These are phyloP conservation scores for Aspergillus leporis DNA, from an alignment of 495 filamentous ascomycete genomes.

Conservation along the genomic window DNA sequence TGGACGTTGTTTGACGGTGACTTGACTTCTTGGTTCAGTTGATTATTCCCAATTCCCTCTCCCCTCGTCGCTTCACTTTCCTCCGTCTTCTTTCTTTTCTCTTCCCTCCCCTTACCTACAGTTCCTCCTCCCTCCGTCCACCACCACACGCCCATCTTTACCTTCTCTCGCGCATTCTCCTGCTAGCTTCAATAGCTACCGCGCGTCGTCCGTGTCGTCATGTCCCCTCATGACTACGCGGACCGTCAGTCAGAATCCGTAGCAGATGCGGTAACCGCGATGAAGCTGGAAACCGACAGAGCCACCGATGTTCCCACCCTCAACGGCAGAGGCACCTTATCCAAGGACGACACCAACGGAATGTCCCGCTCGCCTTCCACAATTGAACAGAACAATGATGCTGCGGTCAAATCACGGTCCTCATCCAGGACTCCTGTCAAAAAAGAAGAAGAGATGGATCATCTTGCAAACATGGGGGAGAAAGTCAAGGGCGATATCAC, in stretches of 20 bases:
- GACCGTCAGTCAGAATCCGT: slow-evolving; percentile 42
- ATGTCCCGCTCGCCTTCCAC: slow-evolving; percentile 12
- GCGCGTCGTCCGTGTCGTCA: slow-evolving; percentile 46
- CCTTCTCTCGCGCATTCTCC: slow-evolving; percentile 13
- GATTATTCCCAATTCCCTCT: slow-evolving; percentile 5
- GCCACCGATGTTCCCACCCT: slow-evolving; percentile 17
- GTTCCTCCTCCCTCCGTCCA: slow-evolving; percentile 1
- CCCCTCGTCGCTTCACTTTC: slow-evolving; percentile 7
- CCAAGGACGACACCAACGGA: slow-evolving; percentile 18
- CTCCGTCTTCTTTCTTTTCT: background rate
- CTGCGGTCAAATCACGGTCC: slow-evolving; percentile 24
- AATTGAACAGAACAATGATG: slow-evolving; percentile 8
- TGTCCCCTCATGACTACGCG: slow-evolving; percentile 48
- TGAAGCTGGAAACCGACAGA: slow-evolving; percentile 37
- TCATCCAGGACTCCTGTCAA: slow-evolving; percentile 21
- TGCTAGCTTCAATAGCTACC: slow-evolving; percentile 21
- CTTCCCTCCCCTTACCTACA: slow-evolving; percentile 9
- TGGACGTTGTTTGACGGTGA: slow-evolving; percentile 9
- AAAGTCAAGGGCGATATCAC: slow-evolving; percentile 60
- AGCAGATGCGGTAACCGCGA: slow-evolving; percentile 37
- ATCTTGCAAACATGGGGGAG: slow-evolving; percentile 23
- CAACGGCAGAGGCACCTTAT: slow-evolving; percentile 25
- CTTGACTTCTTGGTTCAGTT: slow-evolving; percentile 8
- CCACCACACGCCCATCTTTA: slow-evolving; percentile 11
- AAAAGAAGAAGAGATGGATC: slow-evolving; percentile 18